Percentiles rank a stretch among this genome's conserved stretches.
phyloP scores from a whole-genome alignment of 2,329 filamentous ascomycete species.

The Verruconis gallopava region DNA sequence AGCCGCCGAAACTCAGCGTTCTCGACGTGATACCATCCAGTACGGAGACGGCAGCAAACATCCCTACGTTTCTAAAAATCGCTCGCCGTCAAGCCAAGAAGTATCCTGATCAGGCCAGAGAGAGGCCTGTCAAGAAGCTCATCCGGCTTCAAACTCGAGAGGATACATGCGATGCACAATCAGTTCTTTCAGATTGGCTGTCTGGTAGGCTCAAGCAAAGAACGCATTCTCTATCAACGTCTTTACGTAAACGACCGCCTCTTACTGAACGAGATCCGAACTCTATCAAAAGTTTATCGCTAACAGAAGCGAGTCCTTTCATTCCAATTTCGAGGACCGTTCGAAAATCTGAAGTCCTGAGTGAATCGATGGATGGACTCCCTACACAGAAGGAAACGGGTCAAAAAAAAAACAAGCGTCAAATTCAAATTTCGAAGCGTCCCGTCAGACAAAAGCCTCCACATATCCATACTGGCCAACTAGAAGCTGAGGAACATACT shows the following conservation, averaged over 20 bases:
- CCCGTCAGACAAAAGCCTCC: too few species aligned
- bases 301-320: too few species aligned
- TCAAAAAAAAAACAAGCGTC: too few species aligned
- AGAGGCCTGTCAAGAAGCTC: conserved; percentile 38
- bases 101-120: conserved; percentile 35
- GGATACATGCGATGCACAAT: conserved; percentile 43
- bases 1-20: conserved; percentile 32
- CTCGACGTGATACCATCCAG: conserved; percentile 28
- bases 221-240: neutral
- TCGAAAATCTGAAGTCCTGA: too few species aligned
- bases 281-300: too few species aligned
- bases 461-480: neutral
- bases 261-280: conserved; percentile 1
- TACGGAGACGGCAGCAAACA: conserved; percentile 22
- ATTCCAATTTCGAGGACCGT: too few species aligned
- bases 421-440: too few species aligned
- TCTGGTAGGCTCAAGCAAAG: conserved; percentile 26
- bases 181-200: conserved; percentile 38
- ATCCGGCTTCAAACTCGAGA: conserved; percentile 37
- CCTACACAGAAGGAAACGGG: too few species aligned
- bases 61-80: conserved; percentile 43
- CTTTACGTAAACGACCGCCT: neutral
- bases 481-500: neutral
- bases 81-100: conserved; percentile 40
- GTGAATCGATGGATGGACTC: too few species aligned